Evolutionary conservation across 2,329 filamentous ascomycete species (phyloP).

Genomic region (Madurella mycetomatis): DNA sequence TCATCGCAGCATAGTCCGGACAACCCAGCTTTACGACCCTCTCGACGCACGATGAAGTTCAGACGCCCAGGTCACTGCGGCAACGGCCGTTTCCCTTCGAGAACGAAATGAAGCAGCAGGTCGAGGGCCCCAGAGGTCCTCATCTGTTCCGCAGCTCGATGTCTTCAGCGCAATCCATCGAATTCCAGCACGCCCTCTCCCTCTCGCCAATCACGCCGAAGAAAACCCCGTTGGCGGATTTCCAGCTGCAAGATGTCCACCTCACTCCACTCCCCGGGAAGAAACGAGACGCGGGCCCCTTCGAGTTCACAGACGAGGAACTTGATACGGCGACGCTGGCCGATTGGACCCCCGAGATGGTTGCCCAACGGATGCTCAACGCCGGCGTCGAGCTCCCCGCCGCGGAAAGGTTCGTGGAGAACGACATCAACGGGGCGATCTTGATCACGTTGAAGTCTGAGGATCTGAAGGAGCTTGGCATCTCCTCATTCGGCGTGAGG

Average conservation of each 20-base stretch:
- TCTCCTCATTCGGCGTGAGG: slow-evolving; percentile 75
- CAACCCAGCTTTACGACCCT: slow-evolving; percentile 79
- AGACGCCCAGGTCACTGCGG: slow-evolving; percentile 67
- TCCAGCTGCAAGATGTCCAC: slow-evolving; percentile 36
- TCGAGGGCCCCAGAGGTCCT: slow-evolving; percentile 77
- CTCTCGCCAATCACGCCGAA: slow-evolving; percentile 72
- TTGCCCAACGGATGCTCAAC: slow-evolving; percentile 82
- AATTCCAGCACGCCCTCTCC: slow-evolving; percentile 54
- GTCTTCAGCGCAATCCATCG: slow-evolving; percentile 47
- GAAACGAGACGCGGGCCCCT: slow-evolving; percentile 46
- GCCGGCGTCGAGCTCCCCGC: slow-evolving; percentile 72
- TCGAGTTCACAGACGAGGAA: slow-evolving; percentile 52
- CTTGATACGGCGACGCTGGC: slow-evolving; percentile 57
- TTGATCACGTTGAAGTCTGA: slow-evolving; percentile 89
- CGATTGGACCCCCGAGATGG: slow-evolving; percentile 69
- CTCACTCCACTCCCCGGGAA: slow-evolving; percentile 36
- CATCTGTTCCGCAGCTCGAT: slow-evolving; percentile 77
- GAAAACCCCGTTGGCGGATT: slow-evolving; percentile 39
- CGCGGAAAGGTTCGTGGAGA: slow-evolving; percentile 79
- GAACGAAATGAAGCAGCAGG: slow-evolving; percentile 54
- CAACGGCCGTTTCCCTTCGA: slow-evolving; percentile 59
- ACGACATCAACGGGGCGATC: slow-evolving; percentile 87
- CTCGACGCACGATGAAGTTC: slow-evolving; percentile 79
- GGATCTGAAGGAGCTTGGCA: slow-evolving; percentile 76
- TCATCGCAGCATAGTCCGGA: slow-evolving; percentile 43